A percentile compares a stretch with the other conserved stretches of the same genome.
phyloP scores from a whole-genome alignment of 192 early-diverging fungal genomes.

The Umbelopsis ramanniana region DNA sequence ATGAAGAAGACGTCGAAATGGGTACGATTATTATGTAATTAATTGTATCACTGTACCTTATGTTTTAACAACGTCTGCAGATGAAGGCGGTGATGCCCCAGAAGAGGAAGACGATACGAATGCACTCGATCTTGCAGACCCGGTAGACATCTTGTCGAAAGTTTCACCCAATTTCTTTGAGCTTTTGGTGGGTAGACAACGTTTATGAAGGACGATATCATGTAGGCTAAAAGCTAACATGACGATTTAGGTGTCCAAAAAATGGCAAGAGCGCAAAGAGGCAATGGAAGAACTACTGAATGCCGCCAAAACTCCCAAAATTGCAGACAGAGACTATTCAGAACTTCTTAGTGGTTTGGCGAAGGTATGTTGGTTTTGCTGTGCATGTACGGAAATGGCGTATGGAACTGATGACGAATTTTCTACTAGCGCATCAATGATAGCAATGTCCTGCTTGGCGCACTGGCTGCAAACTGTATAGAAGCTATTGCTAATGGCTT shows the following conservation, averaged over 20 bases:
- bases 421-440: slow-evolving; percentile 70
- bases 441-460: slow-evolving; percentile 86
- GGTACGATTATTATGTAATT: neutral
- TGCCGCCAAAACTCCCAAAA: slow-evolving; percentile 72
- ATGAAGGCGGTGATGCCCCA: slow-evolving; percentile 49
- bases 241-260: slow-evolving; percentile 61
- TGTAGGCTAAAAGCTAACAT: neutral
- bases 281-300: slow-evolving; percentile 77
- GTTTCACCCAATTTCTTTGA: slow-evolving; percentile 83
- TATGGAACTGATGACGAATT: neutral
- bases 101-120: slow-evolving; percentile 69
- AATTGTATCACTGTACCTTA: neutral
- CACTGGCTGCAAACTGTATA: slow-evolving; percentile 79
- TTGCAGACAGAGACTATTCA: slow-evolving; percentile 76
- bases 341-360: slow-evolving; percentile 83
- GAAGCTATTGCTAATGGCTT: slow-evolving; percentile 82
- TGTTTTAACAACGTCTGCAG: slow-evolving; percentile 8
- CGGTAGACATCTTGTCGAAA: slow-evolving; percentile 90
- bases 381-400: neutral
- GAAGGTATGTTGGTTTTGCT: slow-evolving; percentile 58
- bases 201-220: neutral
- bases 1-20: slow-evolving; percentile 34
- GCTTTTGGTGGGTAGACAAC: slow-evolving; percentile 51
- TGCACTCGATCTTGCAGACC: slow-evolving; percentile 83
- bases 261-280: slow-evolving; percentile 98